Conservation (phyloP, 805 yeast species). For the Metschnikowia kunwiensis region DNA sequence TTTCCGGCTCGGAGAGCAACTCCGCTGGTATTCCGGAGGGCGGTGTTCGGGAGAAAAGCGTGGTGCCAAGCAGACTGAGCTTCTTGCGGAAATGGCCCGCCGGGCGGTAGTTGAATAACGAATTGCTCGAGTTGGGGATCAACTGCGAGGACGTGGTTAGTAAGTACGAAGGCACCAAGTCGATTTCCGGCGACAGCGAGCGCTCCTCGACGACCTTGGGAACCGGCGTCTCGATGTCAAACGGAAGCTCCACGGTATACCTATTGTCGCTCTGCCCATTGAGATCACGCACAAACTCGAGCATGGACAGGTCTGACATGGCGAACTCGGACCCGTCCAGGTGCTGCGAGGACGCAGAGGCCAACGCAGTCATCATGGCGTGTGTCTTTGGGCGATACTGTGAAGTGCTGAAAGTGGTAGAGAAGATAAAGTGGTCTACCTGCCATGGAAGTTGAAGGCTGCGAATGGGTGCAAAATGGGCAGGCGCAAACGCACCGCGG, state of each 20-base stretch:
- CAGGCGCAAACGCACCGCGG: too few relatives aligned
- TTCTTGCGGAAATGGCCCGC: constrained; percentile 8
- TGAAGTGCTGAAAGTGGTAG: too few relatives aligned
- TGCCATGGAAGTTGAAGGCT: too few relatives aligned
- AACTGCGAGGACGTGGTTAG: constrained; percentile 3
- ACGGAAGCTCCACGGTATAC: constrained; percentile 1
- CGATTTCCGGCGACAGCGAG: constrained; percentile 7
- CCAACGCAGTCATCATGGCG: constrained; percentile 2
- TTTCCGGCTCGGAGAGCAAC: constrained; percentile 1
- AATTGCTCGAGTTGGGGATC: constrained; percentile 2
- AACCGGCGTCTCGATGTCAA: constrained; percentile 4
- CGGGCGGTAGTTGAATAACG: constrained; percentile 5
- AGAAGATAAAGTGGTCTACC: too few relatives aligned
- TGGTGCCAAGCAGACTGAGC: constrained; percentile 5
- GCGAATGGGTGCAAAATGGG: too few relatives aligned
- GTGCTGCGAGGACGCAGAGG: constrained; percentile 5
- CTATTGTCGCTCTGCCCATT: constrained; percentile 9
- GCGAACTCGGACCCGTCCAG: constrained; percentile 8
- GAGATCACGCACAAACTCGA: constrained; percentile 15
- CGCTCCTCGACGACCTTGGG: not conserved
- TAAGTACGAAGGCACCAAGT: constrained; percentile 5
- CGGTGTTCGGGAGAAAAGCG: constrained; percentile 5
- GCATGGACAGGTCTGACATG: constrained; percentile 16
- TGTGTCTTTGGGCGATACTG: too few relatives aligned
- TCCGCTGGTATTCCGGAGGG: constrained; percentile 2